Conservation (phyloP, 768 basidiomycete genomes). For the Tephrocybe sp. region DNA sequence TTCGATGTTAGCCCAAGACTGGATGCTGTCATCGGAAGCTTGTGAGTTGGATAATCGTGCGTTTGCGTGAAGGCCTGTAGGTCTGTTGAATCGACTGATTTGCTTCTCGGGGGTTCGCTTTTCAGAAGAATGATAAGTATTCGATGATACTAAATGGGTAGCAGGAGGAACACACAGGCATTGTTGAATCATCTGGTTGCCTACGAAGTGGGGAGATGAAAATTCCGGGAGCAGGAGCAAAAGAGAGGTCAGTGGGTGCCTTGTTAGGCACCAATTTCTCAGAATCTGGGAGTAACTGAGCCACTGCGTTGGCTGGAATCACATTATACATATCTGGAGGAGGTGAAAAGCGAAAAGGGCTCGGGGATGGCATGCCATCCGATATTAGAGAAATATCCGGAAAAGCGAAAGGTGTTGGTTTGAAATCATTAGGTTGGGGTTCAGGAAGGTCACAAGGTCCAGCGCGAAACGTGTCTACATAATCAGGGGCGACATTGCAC, state of each 20-base stretch:
- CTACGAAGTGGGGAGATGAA: constrained; percentile 32
- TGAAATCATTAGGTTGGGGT: neutral
- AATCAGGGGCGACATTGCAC: neutral
- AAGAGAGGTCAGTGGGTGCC: constrained; percentile 6
- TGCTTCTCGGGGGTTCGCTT: neutral
- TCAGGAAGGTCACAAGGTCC: too few relatives aligned
- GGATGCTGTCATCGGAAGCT: constrained; percentile 33
- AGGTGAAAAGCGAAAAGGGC: constrained; percentile 26
- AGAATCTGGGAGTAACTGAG: neutral
- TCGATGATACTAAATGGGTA: neutral
- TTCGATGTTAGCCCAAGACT: constrained; percentile 31
- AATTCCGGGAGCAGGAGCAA: constrained; percentile 35
- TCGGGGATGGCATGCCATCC: constrained; percentile 17
- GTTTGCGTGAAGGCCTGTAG: neutral
- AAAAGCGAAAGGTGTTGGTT: neutral
- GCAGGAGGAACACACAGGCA: neutral
- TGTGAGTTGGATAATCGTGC: constrained; percentile 14
- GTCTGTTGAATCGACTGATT: neutral
- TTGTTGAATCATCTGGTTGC: neutral
- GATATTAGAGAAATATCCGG: neutral
- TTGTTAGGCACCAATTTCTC: neutral
- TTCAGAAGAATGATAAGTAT: neutral
- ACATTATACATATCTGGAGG: constrained; percentile 7
- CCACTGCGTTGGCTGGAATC: neutral
- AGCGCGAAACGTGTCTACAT: neutral